Evolutionary conservation across 2,329 filamentous ascomycete species (phyloP).

Genomic region (Huntiella moniliformis): DNA sequence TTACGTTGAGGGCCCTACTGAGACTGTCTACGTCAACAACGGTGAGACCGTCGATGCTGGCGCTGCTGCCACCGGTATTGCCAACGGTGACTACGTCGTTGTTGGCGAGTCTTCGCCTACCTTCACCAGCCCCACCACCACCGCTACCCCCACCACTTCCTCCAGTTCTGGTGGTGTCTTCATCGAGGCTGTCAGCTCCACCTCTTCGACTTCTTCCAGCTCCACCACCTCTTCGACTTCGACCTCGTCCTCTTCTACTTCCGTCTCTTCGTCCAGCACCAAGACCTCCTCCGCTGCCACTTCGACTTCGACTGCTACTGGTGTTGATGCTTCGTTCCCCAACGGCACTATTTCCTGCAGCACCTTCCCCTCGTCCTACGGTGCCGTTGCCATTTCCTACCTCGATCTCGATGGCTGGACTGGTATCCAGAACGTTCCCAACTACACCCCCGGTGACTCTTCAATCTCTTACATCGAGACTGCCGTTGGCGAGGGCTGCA

Average conservation of each 20-base stretch:
- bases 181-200: constrained; percentile 15
- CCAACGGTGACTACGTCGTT: constrained; percentile 49
- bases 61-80: constrained; percentile 53
- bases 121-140: constrained; percentile 22
- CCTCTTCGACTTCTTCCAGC: constrained; percentile 22
- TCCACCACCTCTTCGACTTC: constrained; percentile 22
- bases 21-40: constrained; percentile 54
- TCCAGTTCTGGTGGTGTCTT: constrained; percentile 13
- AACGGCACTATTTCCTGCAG: constrained; percentile 53
- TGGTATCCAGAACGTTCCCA: constrained; percentile 50
- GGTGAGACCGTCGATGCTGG: constrained; percentile 33
- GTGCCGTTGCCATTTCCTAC: constrained; percentile 52
- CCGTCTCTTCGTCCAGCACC: constrained; percentile 12
- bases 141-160: constrained; percentile 15
- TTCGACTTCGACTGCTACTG: constrained; percentile 21
- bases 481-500: constrained; percentile 42
- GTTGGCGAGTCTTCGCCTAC: constrained; percentile 36
- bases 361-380: constrained; percentile 63
- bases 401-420: constrained; percentile 57
- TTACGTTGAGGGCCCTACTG: constrained; percentile 40
- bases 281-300: constrained; percentile 7
- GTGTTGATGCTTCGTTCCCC: constrained; percentile 52
- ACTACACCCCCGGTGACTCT: constrained; percentile 28
- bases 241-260: background rate
- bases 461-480: constrained; percentile 48